Conservation (phyloP, 257 asterid species). For the Solanum habrochaites region DNA sequence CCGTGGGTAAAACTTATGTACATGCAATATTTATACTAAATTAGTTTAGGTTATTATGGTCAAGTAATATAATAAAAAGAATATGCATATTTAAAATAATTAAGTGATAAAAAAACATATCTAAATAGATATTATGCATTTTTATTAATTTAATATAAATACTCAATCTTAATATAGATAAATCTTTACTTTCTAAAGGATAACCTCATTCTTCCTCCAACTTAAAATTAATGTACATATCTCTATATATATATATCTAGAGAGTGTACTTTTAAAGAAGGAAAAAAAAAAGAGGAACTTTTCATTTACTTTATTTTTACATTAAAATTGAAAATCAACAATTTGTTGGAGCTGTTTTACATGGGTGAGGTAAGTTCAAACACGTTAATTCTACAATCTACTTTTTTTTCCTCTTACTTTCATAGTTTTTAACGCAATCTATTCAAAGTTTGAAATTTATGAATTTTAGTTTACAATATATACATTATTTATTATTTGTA, state of each 20-base stretch:
- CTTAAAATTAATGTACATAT: neutral
- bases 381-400: neutral
- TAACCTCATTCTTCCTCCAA: no score
- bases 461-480: fast-evolving
- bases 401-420: neutral
- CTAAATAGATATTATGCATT: neutral
- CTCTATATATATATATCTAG: no score
- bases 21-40: neutral
- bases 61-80: neutral
- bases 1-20: neutral
- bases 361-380: constrained; percentile 9
- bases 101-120: neutral
- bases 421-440: neutral
- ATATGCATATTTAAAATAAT: neutral
- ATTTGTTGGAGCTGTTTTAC: neutral
- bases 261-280: neutral
- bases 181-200: no score
- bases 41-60: fast-evolving
- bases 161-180: no score
- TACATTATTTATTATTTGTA: neutral
- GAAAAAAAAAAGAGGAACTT: neutral
- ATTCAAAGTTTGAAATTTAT: neutral
- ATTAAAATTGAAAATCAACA: neutral
- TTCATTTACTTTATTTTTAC: neutral
- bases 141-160: no score